Conservation (phyloP, 768 basidiomycete genomes). For the Tricholoma hemisulphureum region DNA sequence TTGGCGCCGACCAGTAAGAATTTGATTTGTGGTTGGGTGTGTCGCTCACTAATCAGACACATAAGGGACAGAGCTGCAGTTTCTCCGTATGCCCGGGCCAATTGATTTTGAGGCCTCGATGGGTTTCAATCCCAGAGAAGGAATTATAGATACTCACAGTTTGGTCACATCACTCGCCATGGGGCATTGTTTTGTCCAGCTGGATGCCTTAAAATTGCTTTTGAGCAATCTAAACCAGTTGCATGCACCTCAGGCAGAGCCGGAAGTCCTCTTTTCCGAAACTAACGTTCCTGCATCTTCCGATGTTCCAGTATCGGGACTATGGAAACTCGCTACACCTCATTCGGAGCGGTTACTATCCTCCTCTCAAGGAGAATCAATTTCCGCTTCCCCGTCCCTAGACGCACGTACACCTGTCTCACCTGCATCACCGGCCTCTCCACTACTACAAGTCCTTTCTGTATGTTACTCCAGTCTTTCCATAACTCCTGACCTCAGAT, state of each 20-base stretch:
- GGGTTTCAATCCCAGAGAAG: conserved; percentile 58
- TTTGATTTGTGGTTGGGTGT: neutral
- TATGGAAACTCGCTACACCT: conserved; percentile 7
- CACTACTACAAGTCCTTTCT: conserved; percentile 24
- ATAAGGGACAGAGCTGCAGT: conserved; percentile 28
- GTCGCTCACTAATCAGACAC: neutral
- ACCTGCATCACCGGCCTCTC: conserved; percentile 23
- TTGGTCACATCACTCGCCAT: conserved; percentile 45
- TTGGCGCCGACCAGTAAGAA: conserved; percentile 30
- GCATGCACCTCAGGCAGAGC: neutral
- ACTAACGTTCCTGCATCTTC: conserved; percentile 1
- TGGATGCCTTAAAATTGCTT: conserved; percentile 42
- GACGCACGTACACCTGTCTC: conserved; percentile 6
- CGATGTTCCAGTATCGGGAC: neutral
- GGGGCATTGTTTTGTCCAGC: conserved; percentile 45
- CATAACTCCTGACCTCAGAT: conserved; percentile 12
- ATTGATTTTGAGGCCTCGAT: conserved; percentile 48
- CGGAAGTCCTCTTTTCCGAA: neutral
- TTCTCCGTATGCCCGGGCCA: conserved; percentile 46
- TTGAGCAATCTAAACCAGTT: conserved; percentile 21
- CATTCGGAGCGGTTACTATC: conserved; percentile 8
- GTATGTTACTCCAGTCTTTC: conserved; percentile 17
- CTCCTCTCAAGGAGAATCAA: conserved; percentile 4
- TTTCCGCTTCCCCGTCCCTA: conserved; percentile 11
- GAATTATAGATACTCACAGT: conserved; percentile 52